Evolutionary conservation across 495 filamentous ascomycete species (phyloP), one percentile per base, ranked within the genome.

Genomic region (Hypoxylon intermedium): DNA sequence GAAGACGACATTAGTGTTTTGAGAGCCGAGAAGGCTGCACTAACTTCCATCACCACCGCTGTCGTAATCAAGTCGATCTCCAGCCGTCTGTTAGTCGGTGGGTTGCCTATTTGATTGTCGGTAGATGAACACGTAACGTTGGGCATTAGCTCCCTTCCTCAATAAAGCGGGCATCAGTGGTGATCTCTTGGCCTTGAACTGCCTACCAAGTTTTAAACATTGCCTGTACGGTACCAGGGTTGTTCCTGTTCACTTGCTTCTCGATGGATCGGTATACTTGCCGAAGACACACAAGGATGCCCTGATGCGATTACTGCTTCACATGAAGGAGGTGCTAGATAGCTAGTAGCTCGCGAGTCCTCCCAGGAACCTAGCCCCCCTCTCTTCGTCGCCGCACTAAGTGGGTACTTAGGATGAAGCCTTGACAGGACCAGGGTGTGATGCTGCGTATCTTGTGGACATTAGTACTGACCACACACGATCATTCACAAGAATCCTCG

Each of bases 391-490:
- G n/a, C n/a, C n/a, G n/a, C 3, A 13, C 13, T 16, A 38, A 23
- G 1, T 16, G 30, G 23, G 21, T 26, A 51, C 13, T 19, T 40
- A 13, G 46, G 40, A 26, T 4, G 24, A 7, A 52, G 38, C 30
- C 6, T 31, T 33, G 28, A 12, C 4, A 38, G 33, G 33, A 20
- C 19, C 12, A 33, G 20, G 16, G 13, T 36, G 30, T n/a, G 50
- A 54, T 63, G 57, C 60, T 47, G 41, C 53, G 60, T 63, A 63
- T 7, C 21, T 26, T 34, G 52, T 47, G 18, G 52, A 37, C 47
- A 50, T 26, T 37, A 16, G 43, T 15, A n/a, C 28, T 2, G 37
- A 56, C 4, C 7, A 34, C 38, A 31, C n/a, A 23, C 11, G 7
- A 7, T 7, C 43, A 30, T 34, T 34, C 15, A 15, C n/a, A 16